A percentile compares a stretch with the other conserved stretches of the same genome.
phyloP scores from a whole-genome alignment of 306 rosid species.

The Acacia crassicarpa region DNA sequence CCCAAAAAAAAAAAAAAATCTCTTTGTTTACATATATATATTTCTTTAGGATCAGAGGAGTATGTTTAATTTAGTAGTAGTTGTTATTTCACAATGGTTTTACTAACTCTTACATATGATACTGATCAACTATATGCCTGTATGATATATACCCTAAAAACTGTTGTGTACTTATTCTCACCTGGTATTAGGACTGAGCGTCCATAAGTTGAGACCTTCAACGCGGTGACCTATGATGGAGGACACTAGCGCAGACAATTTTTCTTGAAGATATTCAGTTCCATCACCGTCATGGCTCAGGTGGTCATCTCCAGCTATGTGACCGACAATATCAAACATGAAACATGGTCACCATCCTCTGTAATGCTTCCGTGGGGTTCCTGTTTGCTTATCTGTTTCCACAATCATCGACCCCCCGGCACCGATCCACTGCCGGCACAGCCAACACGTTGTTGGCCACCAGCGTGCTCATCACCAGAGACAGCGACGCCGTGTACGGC shows the following conservation, averaged over 20 bases:
- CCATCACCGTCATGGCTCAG: constrained; percentile 26
- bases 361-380: constrained; percentile 65
- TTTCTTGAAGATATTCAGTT: constrained; percentile 51
- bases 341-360: constrained; percentile 86
- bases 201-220: constrained; percentile 90
- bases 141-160: background rate
- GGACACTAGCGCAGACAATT: constrained; percentile 65
- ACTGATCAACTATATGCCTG: background rate
- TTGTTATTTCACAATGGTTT: too few species aligned
- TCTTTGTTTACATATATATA: too few species aligned
- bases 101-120: too few species aligned
- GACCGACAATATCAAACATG: constrained; percentile 80
- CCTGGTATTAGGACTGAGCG: constrained; percentile 85
- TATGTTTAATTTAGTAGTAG: too few species aligned
- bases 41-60: too few species aligned
- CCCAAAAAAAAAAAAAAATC: too few species aligned
- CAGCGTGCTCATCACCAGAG: constrained; percentile 60
- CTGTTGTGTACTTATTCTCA: background rate
- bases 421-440: constrained; percentile 88
- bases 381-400: constrained; percentile 70
- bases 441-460: constrained; percentile 73
- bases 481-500: constrained; percentile 74
- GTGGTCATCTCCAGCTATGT: constrained; percentile 69
- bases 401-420: constrained; percentile 89
- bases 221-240: constrained; percentile 67